phyloP scores from a whole-genome alignment of 306 rosid genomes.

The Lathyrus aphaca region DNA sequence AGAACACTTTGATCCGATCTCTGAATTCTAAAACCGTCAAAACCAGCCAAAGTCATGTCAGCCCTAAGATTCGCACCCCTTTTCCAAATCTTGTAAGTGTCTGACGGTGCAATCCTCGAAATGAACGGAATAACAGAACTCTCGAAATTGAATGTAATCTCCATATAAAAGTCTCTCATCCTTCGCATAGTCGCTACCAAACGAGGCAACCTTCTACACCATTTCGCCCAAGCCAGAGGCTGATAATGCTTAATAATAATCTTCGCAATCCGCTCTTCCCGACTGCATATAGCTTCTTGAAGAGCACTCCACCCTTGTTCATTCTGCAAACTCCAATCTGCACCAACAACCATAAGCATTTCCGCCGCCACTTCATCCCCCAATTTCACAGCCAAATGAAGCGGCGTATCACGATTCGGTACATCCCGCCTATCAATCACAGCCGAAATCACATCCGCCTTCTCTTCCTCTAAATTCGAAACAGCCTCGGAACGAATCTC shows the following conservation, averaged over 20 bases:
- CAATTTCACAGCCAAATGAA: constrained; percentile 88
- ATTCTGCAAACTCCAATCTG: constrained; percentile 99
- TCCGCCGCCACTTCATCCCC: constrained; percentile 82
- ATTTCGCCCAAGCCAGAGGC: constrained; percentile 99
- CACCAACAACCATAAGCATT: constrained; percentile 94
- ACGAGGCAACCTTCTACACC: constrained; percentile 99
- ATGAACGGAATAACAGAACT: constrained; percentile 98
- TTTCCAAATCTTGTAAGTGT: constrained; percentile 97
- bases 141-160: constrained; percentile 95
- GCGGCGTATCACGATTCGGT: constrained; percentile 86
- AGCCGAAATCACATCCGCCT: constrained; percentile 80
- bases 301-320: constrained; percentile 99
- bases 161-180: constrained; percentile 99
- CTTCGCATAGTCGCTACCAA: constrained; percentile 81
- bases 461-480: constrained; percentile 81
- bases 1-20: constrained; percentile 92
- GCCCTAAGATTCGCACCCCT: constrained; percentile 96
- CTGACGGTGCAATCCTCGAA: constrained; percentile 96
- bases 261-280: constrained; percentile 87
- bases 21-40: constrained; percentile 94
- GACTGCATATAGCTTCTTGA: constrained; percentile 91
- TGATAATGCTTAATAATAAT: constrained; percentile 85
- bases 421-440: constrained; percentile 89
- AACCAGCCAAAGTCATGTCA: constrained; percentile 98
- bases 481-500: constrained; percentile 72